phyloP scores from a whole-genome alignment of 768 basidiomycete species.

The Clavulina sp. region DNA sequence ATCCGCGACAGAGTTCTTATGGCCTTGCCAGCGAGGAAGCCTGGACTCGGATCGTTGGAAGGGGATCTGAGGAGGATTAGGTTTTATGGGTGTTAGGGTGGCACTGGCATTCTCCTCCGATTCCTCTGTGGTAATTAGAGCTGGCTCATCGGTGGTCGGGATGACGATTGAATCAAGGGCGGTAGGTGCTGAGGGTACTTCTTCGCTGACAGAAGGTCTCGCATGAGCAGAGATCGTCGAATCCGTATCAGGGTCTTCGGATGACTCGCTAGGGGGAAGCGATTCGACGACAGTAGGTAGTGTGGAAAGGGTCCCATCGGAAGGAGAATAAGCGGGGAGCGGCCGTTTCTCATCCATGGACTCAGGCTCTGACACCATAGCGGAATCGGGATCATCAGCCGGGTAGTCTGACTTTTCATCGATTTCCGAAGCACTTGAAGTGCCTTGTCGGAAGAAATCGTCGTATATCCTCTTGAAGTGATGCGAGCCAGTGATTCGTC shows the following conservation, averaged over 20 bases:
- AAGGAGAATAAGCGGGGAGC: not conserved
- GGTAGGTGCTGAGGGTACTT: not conserved
- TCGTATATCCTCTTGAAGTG: conserved; percentile 12
- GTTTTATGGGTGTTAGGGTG: too few species aligned
- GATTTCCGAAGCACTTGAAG: conserved; percentile 49
- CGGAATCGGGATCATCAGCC: conserved; percentile 21
- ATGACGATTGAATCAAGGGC: not conserved
- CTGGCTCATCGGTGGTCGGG: not conserved
- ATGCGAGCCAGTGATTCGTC: conserved; percentile 12
- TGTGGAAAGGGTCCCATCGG: not conserved
- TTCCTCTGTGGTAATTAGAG: too few species aligned
- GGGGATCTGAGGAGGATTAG: too few species aligned
- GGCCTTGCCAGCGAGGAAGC: conserved; percentile 18
- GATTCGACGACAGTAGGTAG: not conserved
- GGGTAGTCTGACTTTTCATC: conserved; percentile 31
- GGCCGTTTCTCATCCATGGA: conserved; percentile 44
- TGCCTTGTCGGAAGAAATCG: conserved; percentile 7
- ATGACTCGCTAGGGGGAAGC: not conserved
- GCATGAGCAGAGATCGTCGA: conserved; percentile 60
- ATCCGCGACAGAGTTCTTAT: conserved; percentile 46
- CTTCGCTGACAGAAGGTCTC: too few species aligned
- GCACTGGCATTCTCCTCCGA: too few species aligned
- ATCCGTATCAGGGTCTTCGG: conserved; percentile 52
- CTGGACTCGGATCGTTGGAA: too few species aligned
- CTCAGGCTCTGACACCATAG: conserved; percentile 23